phyloP scores from a whole-genome alignment of 2,329 filamentous ascomycete genomes.

The Knufia fluminis region DNA sequence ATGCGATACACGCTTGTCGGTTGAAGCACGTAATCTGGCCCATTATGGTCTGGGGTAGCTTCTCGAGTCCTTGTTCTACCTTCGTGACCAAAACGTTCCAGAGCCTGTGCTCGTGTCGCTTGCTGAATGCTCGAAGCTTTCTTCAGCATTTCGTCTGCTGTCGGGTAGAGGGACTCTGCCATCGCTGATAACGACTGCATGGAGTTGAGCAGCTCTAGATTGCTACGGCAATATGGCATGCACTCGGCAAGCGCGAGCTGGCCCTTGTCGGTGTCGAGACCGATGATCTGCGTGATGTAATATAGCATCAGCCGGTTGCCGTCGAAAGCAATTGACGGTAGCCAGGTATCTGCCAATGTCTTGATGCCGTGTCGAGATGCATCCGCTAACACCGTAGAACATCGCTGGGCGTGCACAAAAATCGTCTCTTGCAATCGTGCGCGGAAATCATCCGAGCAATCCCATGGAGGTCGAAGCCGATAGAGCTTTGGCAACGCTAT shows the following conservation, averaged over 20 bases:
- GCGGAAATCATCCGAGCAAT: constrained; percentile 6
- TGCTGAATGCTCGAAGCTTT: constrained; percentile 8
- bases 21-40: constrained; percentile 10
- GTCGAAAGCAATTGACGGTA: constrained; percentile 41
- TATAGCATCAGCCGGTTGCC: constrained; percentile 42
- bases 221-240: constrained; percentile 18
- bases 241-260: constrained; percentile 11
- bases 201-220: constrained; percentile 17
- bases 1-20: constrained; percentile 11
- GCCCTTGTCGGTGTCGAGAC: constrained; percentile 12
- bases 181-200: constrained; percentile 23
- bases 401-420: constrained; percentile 7
- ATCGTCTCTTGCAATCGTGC: constrained; percentile 9
- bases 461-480: constrained; percentile 26
- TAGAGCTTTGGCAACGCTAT: constrained; percentile 40
- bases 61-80: constrained; percentile 7
- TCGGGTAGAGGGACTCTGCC: constrained; percentile 15
- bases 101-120: constrained; percentile 6
- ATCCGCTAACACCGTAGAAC: constrained; percentile 20
- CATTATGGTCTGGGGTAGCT: constrained; percentile 8
- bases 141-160: constrained; percentile 9
- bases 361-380: constrained; percentile 35
- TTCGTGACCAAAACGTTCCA: constrained; percentile 7
- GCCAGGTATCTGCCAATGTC: constrained; percentile 37
- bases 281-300: constrained; percentile 38